These are phyloP conservation scores for Chytridium lagenaria DNA, from an alignment of 371 early-diverging fungal species.

Conservation along the genomic window DNA sequence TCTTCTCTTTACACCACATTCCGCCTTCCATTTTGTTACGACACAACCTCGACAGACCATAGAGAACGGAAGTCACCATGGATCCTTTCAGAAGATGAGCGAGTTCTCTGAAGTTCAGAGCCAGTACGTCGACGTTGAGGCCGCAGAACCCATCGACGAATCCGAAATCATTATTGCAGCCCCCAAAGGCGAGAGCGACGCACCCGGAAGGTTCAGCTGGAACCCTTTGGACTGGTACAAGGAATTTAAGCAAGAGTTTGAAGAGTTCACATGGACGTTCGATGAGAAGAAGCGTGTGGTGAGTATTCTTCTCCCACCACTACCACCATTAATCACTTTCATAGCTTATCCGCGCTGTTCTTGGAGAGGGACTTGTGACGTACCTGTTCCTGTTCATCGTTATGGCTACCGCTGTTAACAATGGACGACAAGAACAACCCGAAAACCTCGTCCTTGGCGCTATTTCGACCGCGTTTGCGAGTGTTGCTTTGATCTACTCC, in stretches of 20 bases:
- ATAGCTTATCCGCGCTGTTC: constrained; percentile 59
- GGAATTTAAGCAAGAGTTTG: constrained; percentile 50
- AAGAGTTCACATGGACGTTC: constrained; percentile 52
- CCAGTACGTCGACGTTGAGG: constrained; percentile 23
- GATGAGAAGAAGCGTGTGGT: constrained; percentile 59
- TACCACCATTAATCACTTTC: constrained; percentile 2
- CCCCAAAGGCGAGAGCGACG: constrained; percentile 32
- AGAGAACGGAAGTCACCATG: neutral
- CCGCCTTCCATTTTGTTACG: too few species aligned
- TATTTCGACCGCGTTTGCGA: constrained; percentile 62
- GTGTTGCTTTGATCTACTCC: constrained; percentile 72
- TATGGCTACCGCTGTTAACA: constrained; percentile 57
- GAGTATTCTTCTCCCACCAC: constrained; percentile 17
- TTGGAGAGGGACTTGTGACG: constrained; percentile 61
- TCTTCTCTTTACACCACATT: neutral
- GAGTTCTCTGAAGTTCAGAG: constrained; percentile 31
- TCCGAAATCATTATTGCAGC: constrained; percentile 23
- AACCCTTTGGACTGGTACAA: constrained; percentile 57
- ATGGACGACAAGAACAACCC: constrained; percentile 52
- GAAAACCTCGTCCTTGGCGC: constrained; percentile 61
- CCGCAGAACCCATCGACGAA: constrained; percentile 1
- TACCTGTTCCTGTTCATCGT: constrained; percentile 64
- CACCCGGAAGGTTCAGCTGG: constrained; percentile 52
- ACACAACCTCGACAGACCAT: neutral
- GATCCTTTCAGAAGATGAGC: constrained; percentile 31